Base-by-base conservation (phyloP, 2,329 filamentous ascomycete species). In the Nemania sp. region DNA sequence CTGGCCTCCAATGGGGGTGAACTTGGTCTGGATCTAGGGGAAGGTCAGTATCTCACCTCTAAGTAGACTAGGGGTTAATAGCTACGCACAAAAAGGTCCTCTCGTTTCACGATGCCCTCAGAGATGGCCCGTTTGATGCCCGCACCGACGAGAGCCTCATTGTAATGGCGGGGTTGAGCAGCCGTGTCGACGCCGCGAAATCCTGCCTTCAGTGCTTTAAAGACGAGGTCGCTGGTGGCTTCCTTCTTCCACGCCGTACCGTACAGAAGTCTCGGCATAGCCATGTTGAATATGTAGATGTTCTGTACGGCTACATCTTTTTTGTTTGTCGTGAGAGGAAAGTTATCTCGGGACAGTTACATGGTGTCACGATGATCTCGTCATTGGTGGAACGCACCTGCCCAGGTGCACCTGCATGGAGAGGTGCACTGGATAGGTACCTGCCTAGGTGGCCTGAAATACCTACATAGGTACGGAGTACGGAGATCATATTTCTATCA, bases 201-300 rank as follows among this genome's bases (percentile, higher is more conserved):
- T 5, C 90, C 89, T 39, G 81, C 74, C 39, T 77, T 76, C 28
- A 94, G 67, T 2, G 90, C 90, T 58, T 79, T 71, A 62, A 86
- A 82, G 19, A 94, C 89, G 2, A 93, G 77, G 49, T 81, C 75
- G 17, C 80, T 78, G 0, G 88, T 91, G 15, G 73, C 73, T 1
- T 86, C 83, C 64, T 87, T 86, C 70, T 94, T 94, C 89, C 90
- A 93, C n/a, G 90, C 90, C 2, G 90, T 93, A 46, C 90, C 90
- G 69, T 94, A 94, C 58, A 94, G 64, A 24, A 86, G 73, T 57
- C 75, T 77, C 5, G 80, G 81, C 61, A 82, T 77, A 14, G 64
- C 67, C 36, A 59, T 56, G n/a, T 34, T 39, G 22, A 40, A 23
- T 17, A n/a, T 37, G 34, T 20, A 17, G 30, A 12, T 47, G 31